phyloP scores from a whole-genome alignment of 345 rosid genomes.

The Rhodamnia argentea region DNA sequence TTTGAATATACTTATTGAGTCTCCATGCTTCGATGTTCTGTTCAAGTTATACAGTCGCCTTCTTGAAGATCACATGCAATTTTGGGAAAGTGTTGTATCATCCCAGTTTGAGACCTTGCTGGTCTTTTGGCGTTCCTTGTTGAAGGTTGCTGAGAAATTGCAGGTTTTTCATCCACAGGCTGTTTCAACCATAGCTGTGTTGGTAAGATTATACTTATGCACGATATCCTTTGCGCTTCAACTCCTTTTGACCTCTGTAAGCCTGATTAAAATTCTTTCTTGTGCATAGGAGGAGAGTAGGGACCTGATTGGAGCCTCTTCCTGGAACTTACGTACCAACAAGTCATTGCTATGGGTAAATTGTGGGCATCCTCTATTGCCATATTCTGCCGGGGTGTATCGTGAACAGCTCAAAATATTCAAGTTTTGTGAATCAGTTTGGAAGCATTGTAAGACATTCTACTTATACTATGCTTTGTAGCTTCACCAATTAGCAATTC shows the following conservation, averaged over 20 bases:
- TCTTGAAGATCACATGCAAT: constrained; percentile 54
- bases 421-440: constrained; percentile 46
- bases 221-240: background rate
- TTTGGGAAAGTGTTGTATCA: constrained; percentile 53
- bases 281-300: constrained; percentile 35
- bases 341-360: constrained; percentile 78
- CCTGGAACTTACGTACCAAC: constrained; percentile 27
- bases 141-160: constrained; percentile 52
- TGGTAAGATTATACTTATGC: constrained; percentile 30
- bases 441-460: constrained; percentile 51
- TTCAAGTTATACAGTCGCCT: constrained; percentile 38
- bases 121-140: constrained; percentile 55
- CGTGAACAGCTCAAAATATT: constrained; percentile 41
- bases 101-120: constrained; percentile 32
- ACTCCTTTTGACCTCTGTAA: background rate
- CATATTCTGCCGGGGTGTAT: constrained; percentile 45
- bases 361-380: constrained; percentile 86
- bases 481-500: background rate
- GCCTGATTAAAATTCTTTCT: background rate
- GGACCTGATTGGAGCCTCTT: constrained; percentile 33
- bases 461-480: background rate
- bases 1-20: constrained; percentile 38
- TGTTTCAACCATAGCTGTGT: constrained; percentile 27
- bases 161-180: constrained; percentile 29
- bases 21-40: constrained; percentile 35